Percentiles rank a stretch among this genome's conserved stretches.
Evolutionary conservation across 805 yeast species (phyloP).

Genomic region (Candida ascalaphidarum): DNA sequence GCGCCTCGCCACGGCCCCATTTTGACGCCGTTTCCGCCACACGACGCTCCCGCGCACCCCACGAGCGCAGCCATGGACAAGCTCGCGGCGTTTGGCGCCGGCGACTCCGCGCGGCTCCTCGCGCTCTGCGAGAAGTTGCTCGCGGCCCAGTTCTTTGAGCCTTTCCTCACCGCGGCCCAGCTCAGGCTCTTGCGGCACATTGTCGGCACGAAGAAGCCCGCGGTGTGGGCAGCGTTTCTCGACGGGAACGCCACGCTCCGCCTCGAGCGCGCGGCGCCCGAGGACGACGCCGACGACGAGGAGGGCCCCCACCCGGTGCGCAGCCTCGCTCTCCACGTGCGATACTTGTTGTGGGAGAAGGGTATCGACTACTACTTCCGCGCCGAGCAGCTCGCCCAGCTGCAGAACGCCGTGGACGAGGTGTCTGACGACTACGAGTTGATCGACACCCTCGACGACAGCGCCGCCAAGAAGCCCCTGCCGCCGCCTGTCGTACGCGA

Average conservation of each 20-base stretch:
- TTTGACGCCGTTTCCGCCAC: too few species aligned
- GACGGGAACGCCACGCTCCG: conserved; percentile 25
- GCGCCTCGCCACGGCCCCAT: too few species aligned
- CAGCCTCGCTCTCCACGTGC: conserved; percentile 47
- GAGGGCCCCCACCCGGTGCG: conserved; percentile 29
- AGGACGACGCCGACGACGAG: conserved; percentile 8
- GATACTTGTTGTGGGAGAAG: conserved; percentile 67
- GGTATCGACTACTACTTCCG: conserved; percentile 44
- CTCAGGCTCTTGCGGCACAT: conserved; percentile 40
- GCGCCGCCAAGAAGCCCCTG: neutral
- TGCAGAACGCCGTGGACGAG: conserved; percentile 17
- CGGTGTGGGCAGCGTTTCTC: conserved; percentile 40
- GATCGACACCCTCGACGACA: conserved; percentile 12
- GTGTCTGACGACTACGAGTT: conserved; percentile 25
- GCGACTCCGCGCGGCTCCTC: conserved; percentile 22
- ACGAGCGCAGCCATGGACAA: conserved; percentile 26
- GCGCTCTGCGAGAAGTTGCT: conserved; percentile 26
- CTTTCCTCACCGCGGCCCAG: conserved; percentile 44
- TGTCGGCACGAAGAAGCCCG: conserved; percentile 23
- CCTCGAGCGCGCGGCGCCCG: conserved; percentile 8
- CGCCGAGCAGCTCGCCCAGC: conserved; percentile 9
- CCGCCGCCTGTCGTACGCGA: conserved; percentile 3
- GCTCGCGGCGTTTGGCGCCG: conserved; percentile 26
- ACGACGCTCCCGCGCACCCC: too few species aligned
- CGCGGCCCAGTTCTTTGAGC: conserved; percentile 21